phyloP scores from a whole-genome alignment of 495 filamentous ascomycete genomes.

The Hypoxylon lenormandii region DNA sequence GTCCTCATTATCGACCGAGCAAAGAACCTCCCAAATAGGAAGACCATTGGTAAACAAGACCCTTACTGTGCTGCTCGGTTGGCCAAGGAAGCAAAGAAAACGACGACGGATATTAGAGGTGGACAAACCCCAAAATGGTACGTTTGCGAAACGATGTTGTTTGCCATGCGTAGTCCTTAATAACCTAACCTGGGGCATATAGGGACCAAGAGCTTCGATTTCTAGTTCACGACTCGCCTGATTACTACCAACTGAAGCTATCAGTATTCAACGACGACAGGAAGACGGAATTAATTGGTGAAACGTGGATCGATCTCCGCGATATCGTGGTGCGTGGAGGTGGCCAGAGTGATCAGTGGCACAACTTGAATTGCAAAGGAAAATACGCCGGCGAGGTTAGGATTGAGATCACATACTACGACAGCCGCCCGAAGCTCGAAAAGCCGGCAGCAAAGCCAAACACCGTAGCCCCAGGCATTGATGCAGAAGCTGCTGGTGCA shows the following conservation, averaged over 20 bases:
- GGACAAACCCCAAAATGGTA: constrained; percentile 97
- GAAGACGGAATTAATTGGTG: constrained; percentile 93
- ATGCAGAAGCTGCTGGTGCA: constrained; percentile 22
- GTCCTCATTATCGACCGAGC: constrained; percentile 90
- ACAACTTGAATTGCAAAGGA: constrained; percentile 82
- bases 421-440: constrained; percentile 82
- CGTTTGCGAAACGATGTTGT: constrained; percentile 49
- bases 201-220: constrained; percentile 99
- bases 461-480: constrained; percentile 54
- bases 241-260: constrained; percentile 93
- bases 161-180: constrained; percentile 14
- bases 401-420: constrained; percentile 96
- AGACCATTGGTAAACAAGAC: constrained; percentile 98
- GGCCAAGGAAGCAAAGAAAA: constrained; percentile 98
- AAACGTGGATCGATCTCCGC: constrained; percentile 85
- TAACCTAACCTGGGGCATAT: constrained; percentile 53
- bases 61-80: constrained; percentile 94
- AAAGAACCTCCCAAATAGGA: constrained; percentile 95
- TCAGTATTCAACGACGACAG: constrained; percentile 98
- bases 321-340: constrained; percentile 85
- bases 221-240: constrained; percentile 92
- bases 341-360: constrained; percentile 93
- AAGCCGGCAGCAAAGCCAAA: constrained; percentile 68
- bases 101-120: constrained; percentile 89
- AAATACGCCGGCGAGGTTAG: constrained; percentile 96